Percentiles rank a stretch among this genome's conserved stretches.
phyloP scores from a whole-genome alignment of 75 land plant species.

The Cryptomeria japonica region DNA sequence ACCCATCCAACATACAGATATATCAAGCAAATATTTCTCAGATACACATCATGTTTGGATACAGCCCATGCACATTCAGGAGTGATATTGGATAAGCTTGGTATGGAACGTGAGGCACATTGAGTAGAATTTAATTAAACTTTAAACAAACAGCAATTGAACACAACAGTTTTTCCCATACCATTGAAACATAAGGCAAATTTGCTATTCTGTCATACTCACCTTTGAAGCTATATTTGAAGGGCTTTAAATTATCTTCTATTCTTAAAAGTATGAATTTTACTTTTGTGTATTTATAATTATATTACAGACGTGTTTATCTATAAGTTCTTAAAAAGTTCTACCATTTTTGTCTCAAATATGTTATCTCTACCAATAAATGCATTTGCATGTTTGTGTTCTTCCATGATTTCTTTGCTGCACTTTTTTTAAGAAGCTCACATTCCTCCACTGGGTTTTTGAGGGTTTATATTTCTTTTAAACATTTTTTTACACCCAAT shows the following conservation, averaged over 20 bases:
- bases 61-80: neutral
- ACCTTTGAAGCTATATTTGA: neutral
- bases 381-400: neutral
- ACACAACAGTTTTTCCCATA: neutral
- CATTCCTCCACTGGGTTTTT: neutral
- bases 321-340: neutral
- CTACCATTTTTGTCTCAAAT: neutral
- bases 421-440: neutral
- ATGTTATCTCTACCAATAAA: neutral
- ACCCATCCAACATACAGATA: neutral
- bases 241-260: neutral
- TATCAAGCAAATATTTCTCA: neutral
- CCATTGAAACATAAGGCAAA: neutral
- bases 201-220: neutral
- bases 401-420: neutral
- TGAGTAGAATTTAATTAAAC: neutral
- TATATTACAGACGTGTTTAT: neutral
- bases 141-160: neutral
- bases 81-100: neutral
- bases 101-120: neutral
- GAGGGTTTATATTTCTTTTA: neutral
- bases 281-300: neutral
- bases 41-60: neutral
- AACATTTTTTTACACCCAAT: neutral
- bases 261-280: neutral